Evolutionary conservation across 1,284 basidiomycete genomes (phyloP), one percentile per base, ranked within the genome.

Genomic region (Amylostereum areolatum): DNA sequence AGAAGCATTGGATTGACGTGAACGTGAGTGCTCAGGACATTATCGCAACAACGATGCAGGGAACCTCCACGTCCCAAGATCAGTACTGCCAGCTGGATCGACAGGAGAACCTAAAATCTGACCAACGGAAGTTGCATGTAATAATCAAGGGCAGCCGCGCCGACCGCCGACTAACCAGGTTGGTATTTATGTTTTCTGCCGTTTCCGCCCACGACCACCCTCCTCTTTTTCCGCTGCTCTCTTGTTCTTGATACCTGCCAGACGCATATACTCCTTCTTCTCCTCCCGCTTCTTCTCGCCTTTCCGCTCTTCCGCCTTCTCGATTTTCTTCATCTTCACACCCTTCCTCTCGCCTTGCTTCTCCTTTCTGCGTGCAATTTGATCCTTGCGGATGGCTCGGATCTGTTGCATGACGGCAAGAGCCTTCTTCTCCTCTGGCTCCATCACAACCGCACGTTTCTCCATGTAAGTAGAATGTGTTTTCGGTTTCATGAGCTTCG

Each of bases 391-490:
- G 58, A 99, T 71, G 5, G 94, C 92, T 50, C 91, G 83, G 60
- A 97, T 94, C 73, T 98, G 95, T 67, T 99, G 96, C 62, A 99
- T 66, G 35, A 98, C 69, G n/a, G 90, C 86, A 27, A 97, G 72
- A 0, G 96, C 94, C 63, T 85, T 89, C 74, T 88, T 92, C 74
- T 99, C 96, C 61, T 97, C 92, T 2, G 91, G 89, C 63, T 96
- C 91, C 74, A 99, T 77, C 40, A 99, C 85, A 12, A 98, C 95
- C 0, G 96, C 94, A 12, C 95, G 85, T 63, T 89, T 89, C 67
- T 94, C 90, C 63, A 96, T 68, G 66, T 97, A 96, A 24, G 94
- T 96, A 62, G 81, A 75, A 49, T 75, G 73, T 37, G 71, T 69
- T 67, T 92, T 91, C 9, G 86, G 75, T 57, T 81, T 79, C 76